A percentile compares a stretch with the other conserved stretches of the same genome.
These are phyloP conservation scores for Colletotrichum tropicale DNA, from an alignment of 2,329 filamentous ascomycete species.

Conservation along the genomic window DNA sequence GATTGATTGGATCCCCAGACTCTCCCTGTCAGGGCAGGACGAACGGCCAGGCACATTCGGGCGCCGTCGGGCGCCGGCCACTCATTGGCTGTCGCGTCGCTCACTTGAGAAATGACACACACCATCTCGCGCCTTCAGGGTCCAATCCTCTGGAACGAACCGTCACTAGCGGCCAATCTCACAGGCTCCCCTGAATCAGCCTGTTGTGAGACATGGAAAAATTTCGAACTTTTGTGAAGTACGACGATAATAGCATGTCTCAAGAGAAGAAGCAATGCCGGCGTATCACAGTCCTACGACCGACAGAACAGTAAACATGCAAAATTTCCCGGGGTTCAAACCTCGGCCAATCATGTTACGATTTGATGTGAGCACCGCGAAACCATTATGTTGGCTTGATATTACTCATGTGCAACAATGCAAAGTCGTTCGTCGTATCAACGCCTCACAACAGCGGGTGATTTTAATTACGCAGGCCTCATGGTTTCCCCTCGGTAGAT, in stretches of 20 bases:
- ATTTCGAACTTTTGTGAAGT: neutral
- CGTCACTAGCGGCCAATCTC: conserved; percentile 2
- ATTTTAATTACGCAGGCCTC: neutral
- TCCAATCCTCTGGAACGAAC: neutral
- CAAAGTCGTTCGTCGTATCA: neutral
- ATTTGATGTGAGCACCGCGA: neutral
- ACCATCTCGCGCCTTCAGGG: neutral
- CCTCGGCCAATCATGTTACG: neutral
- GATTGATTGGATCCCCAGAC: neutral
- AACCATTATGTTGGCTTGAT: neutral
- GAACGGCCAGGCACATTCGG: neutral
- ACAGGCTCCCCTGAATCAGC: neutral
- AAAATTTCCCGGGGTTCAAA: neutral
- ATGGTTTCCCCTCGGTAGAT: neutral
- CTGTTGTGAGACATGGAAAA: neutral
- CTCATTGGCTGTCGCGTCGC: neutral
- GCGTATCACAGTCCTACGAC: neutral
- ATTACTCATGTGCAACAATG: neutral
- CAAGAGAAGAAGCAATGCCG: neutral
- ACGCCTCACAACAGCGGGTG: neutral
- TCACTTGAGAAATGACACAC: neutral
- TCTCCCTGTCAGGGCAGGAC: neutral
- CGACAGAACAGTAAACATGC: neutral
- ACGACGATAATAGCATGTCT: neutral
- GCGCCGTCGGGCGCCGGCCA: neutral